Conservation (phyloP, 352 stramenopile genomes). For the Pythium oligandrum region DNA sequence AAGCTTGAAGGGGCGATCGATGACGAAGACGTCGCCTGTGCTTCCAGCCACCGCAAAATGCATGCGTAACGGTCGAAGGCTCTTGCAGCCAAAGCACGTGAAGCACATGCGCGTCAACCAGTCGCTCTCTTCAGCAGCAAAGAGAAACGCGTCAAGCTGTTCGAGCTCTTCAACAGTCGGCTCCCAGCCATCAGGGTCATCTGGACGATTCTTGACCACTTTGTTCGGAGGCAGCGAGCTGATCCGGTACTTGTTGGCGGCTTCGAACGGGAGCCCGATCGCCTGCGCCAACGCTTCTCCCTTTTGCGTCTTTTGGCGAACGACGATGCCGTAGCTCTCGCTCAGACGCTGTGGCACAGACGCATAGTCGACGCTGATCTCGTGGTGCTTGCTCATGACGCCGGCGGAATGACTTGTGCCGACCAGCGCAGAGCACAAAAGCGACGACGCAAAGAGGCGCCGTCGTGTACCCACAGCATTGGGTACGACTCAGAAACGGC, state of each 20-base stretch:
- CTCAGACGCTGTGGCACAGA: constrained; percentile 28
- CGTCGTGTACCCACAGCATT: not conserved
- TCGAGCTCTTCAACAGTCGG: constrained; percentile 38
- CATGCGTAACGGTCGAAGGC: constrained; percentile 36
- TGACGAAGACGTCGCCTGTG: constrained; percentile 43
- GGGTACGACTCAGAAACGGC: no score
- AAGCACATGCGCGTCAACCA: constrained; percentile 28
- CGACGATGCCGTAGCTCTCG: constrained; percentile 36
- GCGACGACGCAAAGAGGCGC: not conserved
- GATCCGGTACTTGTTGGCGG: constrained; percentile 60
- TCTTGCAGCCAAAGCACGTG: constrained; percentile 31
- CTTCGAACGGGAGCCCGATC: constrained; percentile 44
- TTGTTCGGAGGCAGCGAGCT: constrained; percentile 37
- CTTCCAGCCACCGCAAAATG: constrained; percentile 35
- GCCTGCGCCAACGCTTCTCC: constrained; percentile 44
- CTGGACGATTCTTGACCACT: constrained; percentile 40
- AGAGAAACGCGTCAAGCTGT: constrained; percentile 39
- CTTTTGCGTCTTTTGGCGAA: constrained; percentile 49
- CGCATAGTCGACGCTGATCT: constrained; percentile 15
- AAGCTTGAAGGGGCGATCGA: constrained; percentile 31
- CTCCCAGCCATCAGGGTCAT: constrained; percentile 43
- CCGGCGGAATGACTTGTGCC: not conserved
- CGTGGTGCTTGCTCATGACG: constrained; percentile 4
- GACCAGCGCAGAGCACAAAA: no score
- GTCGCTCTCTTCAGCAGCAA: constrained; percentile 36